Base-by-base conservation (phyloP, 1,284 basidiomycete genomes). In the Inonotus obliquus region DNA sequence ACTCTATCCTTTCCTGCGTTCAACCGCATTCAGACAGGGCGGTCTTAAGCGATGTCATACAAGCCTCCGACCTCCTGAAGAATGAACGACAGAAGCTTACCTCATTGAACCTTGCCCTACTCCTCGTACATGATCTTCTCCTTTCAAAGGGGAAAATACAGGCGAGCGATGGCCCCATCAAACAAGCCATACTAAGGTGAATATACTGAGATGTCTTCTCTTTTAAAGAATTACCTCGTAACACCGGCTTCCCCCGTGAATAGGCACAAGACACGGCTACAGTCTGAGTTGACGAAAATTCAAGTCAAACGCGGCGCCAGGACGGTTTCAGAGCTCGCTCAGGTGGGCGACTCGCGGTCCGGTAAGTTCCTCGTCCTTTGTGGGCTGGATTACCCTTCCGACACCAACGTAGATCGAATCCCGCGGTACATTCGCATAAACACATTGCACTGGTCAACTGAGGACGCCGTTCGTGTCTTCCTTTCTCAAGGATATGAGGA, bases 341-440 rank as follows among this genome's bases (percentile, higher is more conserved):
- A 81, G 65, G 74, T 75, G 5, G 81, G 76, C 56, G 86, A 91
- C 71, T 73, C 78, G 61, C 75, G 84, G 69, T 83, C 85, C 73
- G 83, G 90, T 89, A 67, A 59, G 77, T 69, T 29, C 27, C 32
- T 54, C 52, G 59, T 57, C 52, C 32, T 29, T 25, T 35, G 32
- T 52, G 9, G 23, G 17, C 13, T 35, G 11, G n/a, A 52, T 35
- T 32, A 9, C 51, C 51, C 27, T 35, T 52, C 13, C 67, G 27
- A 52, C 25, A n/a, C n/a, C 4, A 19, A 19, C 29, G 51, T 52
- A 92, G 89, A 79, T 11, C 76, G 75, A 51, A 91, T 93, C 64
- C 92, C 91, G 63, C 85, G 94, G 63, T 95, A 95, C 74, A 85
- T 92, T 48, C 85, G 94, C 52, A 86, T 94, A 61, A 96, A 97